Evolutionary conservation across 1,284 basidiomycete genomes (phyloP), one percentile per base, ranked within the genome.

Genomic region (Apiotrichum siamense): DNA sequence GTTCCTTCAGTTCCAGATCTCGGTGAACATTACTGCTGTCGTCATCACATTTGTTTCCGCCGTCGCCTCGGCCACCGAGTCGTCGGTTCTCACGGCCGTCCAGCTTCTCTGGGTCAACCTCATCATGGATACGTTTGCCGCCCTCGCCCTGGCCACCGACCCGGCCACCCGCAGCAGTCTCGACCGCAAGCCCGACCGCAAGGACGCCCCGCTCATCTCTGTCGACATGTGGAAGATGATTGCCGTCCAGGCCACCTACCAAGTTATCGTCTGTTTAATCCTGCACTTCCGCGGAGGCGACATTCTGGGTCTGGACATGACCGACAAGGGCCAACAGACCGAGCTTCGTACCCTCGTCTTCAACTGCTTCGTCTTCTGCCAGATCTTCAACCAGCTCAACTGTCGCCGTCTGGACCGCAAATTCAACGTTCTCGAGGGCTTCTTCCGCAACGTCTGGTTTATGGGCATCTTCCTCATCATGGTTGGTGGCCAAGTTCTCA

Each of bases 111-210:
- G 94, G 70, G 67, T 70, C 64, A 72, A 70, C 62, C 54, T 73
- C 33, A 91, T 90, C 74, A 96, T 96, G 91, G 92, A 97, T 74
- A 97, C 92, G 1, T 96, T 98, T 66, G 94, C 94, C 48, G 94
- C 94, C 31, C 83, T 97, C 49, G 94, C 94, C 12, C 82, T 98
- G 47, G 92, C 94, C 20, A 98, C 94, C 33, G 94, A 97, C 72
- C 93, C 92, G 13, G 93, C 94, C 1, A 83, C 85, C 1, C 84
- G 84, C 32, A 71, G 78, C 4, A 81, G 92, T 26, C 82, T 98
- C 44, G 80, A 96, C 59, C 84, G 93, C 64, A 88, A 89, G 73
- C 94, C 94, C 2, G 91, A 97, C 71, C 83, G 80, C 74, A 87
- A 88, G 76, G 83, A 80, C 2, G 84, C 90, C 1, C 90, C 93